Conservation (phyloP, 768 basidiomycete species). For the Naematelia encephala region DNA sequence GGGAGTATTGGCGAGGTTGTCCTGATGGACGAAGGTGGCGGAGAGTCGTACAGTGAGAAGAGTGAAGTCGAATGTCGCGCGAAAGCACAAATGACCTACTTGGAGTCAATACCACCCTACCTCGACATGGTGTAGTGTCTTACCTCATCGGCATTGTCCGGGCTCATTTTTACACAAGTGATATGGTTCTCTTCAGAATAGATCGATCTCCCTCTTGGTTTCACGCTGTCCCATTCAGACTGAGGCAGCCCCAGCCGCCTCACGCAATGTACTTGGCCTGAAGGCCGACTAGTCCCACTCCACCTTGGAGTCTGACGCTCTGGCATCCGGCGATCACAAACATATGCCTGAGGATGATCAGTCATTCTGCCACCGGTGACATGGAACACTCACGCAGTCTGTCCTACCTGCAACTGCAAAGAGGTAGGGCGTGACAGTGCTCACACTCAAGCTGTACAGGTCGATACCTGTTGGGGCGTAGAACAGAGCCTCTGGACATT, state of each 20-base stretch:
- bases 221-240: slow-evolving; percentile 34
- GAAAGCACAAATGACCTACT: slow-evolving; percentile 38
- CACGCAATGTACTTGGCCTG: slow-evolving; percentile 70
- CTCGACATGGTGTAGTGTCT: slow-evolving; percentile 3
- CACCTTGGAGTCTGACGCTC: slow-evolving; percentile 67
- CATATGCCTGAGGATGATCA: slow-evolving; percentile 59
- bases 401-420: slow-evolving; percentile 81
- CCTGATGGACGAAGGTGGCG: slow-evolving; percentile 8
- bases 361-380: too few species aligned
- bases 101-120: neutral
- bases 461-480: slow-evolving; percentile 58
- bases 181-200: slow-evolving; percentile 38
- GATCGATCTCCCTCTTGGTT: slow-evolving; percentile 14
- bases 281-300: slow-evolving; percentile 59
- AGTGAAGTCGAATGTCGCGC: slow-evolving; percentile 41
- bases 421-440: slow-evolving; percentile 74
- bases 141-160: slow-evolving; percentile 46
- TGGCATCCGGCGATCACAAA: slow-evolving; percentile 76
- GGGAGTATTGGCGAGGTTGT: neutral
- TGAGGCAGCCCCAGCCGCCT: slow-evolving; percentile 65
- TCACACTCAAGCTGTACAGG: slow-evolving; percentile 70
- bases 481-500: slow-evolving; percentile 71
- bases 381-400: slow-evolving; percentile 62
- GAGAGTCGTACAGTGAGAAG: slow-evolving; percentile 46
- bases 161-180: slow-evolving; percentile 49